These are phyloP conservation scores for Suillus lakei DNA, from an alignment of 768 basidiomycete species.

Conservation along the genomic window DNA sequence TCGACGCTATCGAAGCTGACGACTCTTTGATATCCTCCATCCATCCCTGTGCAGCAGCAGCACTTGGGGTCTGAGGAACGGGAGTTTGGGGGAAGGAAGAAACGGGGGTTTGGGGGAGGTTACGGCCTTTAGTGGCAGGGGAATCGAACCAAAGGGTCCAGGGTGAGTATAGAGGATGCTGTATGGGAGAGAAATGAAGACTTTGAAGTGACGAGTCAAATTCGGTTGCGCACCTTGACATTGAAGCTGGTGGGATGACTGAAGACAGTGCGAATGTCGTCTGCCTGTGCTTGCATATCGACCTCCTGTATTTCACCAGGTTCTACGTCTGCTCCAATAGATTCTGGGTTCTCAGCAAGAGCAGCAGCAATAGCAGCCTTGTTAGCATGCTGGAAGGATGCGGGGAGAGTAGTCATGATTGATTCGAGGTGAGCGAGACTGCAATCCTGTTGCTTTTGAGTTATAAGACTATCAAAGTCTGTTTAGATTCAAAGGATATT, in stretches of 20 bases:
- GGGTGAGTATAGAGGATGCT: conserved; percentile 93
- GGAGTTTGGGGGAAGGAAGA: conserved; percentile 82
- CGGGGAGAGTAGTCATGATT: conserved; percentile 51
- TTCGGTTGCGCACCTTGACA: conserved; percentile 73
- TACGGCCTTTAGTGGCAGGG: conserved; percentile 87
- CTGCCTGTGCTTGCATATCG: conserved; percentile 83
- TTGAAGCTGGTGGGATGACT: conserved; percentile 93
- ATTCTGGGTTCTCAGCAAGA: conserved; percentile 57
- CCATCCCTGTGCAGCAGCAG: conserved; percentile 84
- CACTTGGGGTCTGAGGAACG: conserved; percentile 71
- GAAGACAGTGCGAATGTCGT: conserved; percentile 90
- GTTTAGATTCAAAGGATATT: background rate
- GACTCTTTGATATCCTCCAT: conserved; percentile 99
- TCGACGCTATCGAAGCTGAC: conserved; percentile 96
- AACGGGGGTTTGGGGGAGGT: conserved; percentile 82
- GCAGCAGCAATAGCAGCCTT: conserved; percentile 80
- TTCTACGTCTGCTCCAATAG: conserved; percentile 54
- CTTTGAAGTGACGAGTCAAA: background rate
- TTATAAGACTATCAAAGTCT: conserved; percentile 21
- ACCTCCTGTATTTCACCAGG: conserved; percentile 88
- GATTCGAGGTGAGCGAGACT: conserved; percentile 11
- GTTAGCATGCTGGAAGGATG: conserved; percentile 74
- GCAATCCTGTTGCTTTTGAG: conserved; percentile 19
- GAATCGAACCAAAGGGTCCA: conserved; percentile 99
- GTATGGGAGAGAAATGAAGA: conserved; percentile 13